Evolutionary conservation across 2,329 filamentous ascomycete species (phyloP).

Genomic region (Hypoxylon sp.): DNA sequence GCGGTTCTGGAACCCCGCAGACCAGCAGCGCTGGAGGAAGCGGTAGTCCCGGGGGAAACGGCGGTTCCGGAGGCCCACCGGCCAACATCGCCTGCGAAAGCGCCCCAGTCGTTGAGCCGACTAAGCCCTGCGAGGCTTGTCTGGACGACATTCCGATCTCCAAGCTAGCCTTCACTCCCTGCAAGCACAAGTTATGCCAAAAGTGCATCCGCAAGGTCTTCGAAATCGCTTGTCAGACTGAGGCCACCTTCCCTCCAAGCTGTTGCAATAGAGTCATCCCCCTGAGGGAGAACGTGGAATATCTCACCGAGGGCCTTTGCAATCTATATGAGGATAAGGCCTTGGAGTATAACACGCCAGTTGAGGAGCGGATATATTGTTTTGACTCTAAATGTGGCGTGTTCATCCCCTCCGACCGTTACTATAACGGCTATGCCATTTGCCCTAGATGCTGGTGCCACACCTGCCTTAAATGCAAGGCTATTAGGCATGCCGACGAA

Average conservation of each 20-base stretch:
- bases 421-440: constrained; percentile 47
- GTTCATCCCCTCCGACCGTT: constrained; percentile 53
- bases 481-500: constrained; percentile 52
- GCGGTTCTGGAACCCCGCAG: too few relatives aligned
- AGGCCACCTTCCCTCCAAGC: constrained; percentile 58
- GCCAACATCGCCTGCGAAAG: too few relatives aligned
- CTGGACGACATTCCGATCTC: not conserved
- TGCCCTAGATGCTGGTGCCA: constrained; percentile 53
- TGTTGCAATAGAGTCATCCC: constrained; percentile 3
- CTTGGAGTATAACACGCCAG: constrained; percentile 56
- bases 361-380: constrained; percentile 65
- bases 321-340: constrained; percentile 54
- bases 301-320: constrained; percentile 11
- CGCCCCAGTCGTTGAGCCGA: too few relatives aligned
- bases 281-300: not conserved
- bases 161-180: constrained; percentile 35
- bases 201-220: constrained; percentile 58
- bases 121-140: constrained; percentile 3
- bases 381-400: constrained; percentile 51
- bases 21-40: too few relatives aligned
- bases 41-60: too few relatives aligned
- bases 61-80: too few relatives aligned
- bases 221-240: constrained; percentile 53
- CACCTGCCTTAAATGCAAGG: constrained; percentile 64
- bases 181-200: constrained; percentile 60